These are phyloP conservation scores for Botrytis cinerea DNA, from an alignment of 2,329 filamentous ascomycete species.

Conservation along the genomic window DNA sequence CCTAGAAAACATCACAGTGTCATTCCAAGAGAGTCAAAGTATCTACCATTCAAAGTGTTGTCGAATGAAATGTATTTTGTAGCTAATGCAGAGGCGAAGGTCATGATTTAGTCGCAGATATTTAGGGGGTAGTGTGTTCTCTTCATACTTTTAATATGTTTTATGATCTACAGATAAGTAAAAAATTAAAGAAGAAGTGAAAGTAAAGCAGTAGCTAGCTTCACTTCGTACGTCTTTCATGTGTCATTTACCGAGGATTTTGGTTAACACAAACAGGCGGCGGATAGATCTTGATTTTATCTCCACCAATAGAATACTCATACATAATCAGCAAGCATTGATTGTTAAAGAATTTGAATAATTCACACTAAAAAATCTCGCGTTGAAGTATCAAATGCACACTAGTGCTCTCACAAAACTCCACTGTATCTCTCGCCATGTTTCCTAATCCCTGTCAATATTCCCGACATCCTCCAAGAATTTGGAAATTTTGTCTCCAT, in stretches of 20 bases:
- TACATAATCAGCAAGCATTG: neutral
- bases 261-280: neutral
- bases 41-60: neutral
- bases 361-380: neutral
- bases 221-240: neutral
- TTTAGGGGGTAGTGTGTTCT: no score
- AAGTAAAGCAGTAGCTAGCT: neutral
- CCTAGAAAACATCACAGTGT: no score
- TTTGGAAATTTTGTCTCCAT: neutral
- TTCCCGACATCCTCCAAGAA: neutral
- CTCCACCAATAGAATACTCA: neutral
- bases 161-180: neutral
- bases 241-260: neutral
- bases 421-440: neutral
- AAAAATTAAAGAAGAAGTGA: neutral
- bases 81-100: neutral
- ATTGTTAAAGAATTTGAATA: neutral
- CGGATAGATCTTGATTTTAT: neutral
- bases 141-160: no score
- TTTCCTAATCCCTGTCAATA: neutral
- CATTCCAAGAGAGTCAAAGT: neutral
- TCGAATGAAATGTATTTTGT: neutral
- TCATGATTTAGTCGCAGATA: neutral
- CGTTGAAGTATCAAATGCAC: neutral
- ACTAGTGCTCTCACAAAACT: neutral